Percentiles rank a stretch among this genome's conserved stretches.
phyloP scores from a whole-genome alignment of 306 rosid genomes.

The Cicer judaicum region DNA sequence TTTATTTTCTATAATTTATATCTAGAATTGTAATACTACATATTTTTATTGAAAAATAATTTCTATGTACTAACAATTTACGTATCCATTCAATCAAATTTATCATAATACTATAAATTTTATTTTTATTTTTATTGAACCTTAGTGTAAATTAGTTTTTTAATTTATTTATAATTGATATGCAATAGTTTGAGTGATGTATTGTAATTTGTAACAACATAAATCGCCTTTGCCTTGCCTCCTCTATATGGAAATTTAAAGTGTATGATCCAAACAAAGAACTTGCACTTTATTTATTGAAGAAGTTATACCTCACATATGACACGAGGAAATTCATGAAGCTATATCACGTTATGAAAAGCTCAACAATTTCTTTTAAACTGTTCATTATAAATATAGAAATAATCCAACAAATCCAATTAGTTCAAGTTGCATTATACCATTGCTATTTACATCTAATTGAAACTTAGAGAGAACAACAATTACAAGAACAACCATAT shows the following conservation, averaged over 20 bases:
- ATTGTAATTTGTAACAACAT: not conserved
- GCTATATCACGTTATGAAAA: conserved; percentile 38
- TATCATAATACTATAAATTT: no score
- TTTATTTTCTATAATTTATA: no score
- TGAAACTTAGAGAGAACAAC: not conserved
- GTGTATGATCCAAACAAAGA: conserved; percentile 50
- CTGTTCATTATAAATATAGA: conserved; percentile 38
- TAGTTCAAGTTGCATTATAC: conserved; percentile 2
- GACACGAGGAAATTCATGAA: conserved; percentile 21
- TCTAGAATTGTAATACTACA: no score
- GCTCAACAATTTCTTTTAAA: conserved; percentile 20
- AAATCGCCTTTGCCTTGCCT: not conserved
- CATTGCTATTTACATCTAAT: not conserved
- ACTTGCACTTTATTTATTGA: conserved; percentile 44
- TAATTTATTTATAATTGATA: no score
- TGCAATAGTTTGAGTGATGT: not conserved
- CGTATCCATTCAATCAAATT: no score
- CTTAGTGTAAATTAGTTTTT: no score
- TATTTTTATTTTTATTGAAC: no score
- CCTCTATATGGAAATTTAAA: conserved; percentile 23
- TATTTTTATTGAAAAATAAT: no score
- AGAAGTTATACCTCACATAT: conserved; percentile 50
- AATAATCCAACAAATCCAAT: conserved; percentile 29
- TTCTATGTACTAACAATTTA: no score
- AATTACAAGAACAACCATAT: not conserved